Base-by-base conservation (phyloP, 805 yeast genomes). In the Nakazawaea molendinolei region DNA sequence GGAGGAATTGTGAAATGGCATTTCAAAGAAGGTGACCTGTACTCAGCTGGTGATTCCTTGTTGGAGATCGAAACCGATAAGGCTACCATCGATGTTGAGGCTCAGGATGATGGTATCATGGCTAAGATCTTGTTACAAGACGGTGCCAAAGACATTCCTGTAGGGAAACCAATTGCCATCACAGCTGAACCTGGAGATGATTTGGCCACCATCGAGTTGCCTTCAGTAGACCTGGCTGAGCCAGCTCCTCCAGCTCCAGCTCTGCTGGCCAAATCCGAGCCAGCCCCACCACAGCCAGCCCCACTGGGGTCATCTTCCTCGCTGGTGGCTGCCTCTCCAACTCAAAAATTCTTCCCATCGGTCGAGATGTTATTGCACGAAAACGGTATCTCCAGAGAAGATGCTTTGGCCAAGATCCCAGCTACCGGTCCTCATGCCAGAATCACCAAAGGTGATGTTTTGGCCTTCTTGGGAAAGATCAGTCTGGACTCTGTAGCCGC, bases 1-100 rank as follows among this genome's bases (percentile, higher is more conserved):
- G 98, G 98, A 27, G 96, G 95, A 5, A 73, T 90, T 45, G 85
- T 86, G 9, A 69, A 76, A 37, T 90, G 98, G 98, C 84, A 86
- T 55, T 68, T 79, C 51, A 79, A 87, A 56, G 80, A 71, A 33
- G 86, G 86, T 20, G 92, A 85, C 4, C 38, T 67, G 4, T 90
- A 82, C 60, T 52, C 65, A 22, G 72, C 94, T 6, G 98, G 98
- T 16, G 97, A 92, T 47, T 82, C 79, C 4, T 56, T 84, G 23
- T 54, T 84, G 27, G 92, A 83, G 50, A 83, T 84, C n/a, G 94
- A 84, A 52, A 84, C 94, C 10, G 94, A 84, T 53, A 84, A 84
- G 56, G 86, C 94, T 21, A 76, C 78, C 41, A 83, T 84, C 36
- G 86, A 80, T 43, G 92, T 84, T 17, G 92, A 84, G 56, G 86